phyloP scores from a whole-genome alignment of 306 rosid genomes.

The Malus asiatica region DNA sequence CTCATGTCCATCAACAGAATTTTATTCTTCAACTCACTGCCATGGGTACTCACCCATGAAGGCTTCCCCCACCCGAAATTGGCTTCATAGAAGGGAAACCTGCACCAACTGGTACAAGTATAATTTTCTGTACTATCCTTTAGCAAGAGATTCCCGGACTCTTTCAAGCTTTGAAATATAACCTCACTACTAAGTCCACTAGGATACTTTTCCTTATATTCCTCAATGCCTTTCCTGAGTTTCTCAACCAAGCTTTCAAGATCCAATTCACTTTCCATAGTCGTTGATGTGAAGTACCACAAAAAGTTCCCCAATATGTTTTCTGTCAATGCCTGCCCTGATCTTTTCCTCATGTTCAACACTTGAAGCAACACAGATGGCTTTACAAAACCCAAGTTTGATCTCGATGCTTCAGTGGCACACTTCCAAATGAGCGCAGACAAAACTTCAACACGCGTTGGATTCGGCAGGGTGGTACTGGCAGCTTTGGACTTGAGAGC shows the following conservation, averaged over 20 bases:
- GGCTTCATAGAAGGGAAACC: conserved; percentile 15
- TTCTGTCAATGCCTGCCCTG: neutral
- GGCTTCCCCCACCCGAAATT: conserved; percentile 36
- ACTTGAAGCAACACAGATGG: conserved; percentile 24
- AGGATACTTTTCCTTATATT: neutral
- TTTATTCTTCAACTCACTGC: neutral
- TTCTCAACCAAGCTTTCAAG: neutral
- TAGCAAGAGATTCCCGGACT: neutral
- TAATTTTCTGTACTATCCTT: neutral
- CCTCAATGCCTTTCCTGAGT: neutral
- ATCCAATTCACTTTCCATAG: neutral
- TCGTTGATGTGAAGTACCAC: neutral
- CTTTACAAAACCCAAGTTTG: neutral
- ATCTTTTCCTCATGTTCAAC: conserved; percentile 27
- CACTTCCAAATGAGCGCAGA: conserved; percentile 43
- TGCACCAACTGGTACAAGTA: conserved; percentile 8
- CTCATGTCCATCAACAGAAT: conserved; percentile 13
- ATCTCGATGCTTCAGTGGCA: conserved; percentile 18
- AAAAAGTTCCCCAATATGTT: neutral
- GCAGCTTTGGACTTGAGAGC: conserved; percentile 25
- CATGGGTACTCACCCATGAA: conserved; percentile 11
- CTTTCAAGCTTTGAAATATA: neutral
- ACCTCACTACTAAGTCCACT: neutral
- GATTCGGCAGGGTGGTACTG: neutral
- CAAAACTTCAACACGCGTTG: conserved; percentile 31